Base-by-base conservation (phyloP, 2,329 filamentous ascomycete species). In the Drechmeria coniospora region DNA sequence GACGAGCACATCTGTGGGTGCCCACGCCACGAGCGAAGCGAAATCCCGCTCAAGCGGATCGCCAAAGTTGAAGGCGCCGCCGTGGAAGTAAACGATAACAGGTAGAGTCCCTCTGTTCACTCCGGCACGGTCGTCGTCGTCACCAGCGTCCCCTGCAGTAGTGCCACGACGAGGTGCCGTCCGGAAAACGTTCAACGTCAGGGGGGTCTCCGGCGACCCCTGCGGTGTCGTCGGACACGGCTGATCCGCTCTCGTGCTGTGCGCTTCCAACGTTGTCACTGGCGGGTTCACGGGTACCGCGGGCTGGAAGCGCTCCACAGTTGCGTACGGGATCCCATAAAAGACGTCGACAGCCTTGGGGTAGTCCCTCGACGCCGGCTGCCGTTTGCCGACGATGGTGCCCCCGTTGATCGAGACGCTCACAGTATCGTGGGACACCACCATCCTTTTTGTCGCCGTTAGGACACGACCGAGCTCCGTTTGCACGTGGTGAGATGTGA, bases 61-160 rank as follows among this genome's bases (percentile, higher is more conserved):
- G 21, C 68, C 59, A 41, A 60, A 58, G 53, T 74, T 65, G 53
- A 76, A 78, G 5, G 57, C 63, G 3, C 74, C 74, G 24, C 73
- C 73, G 42, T 77, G 72, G 18, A 78, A 50, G 41, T 73, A 75
- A 2, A 76, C 48, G n/a, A 67, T 46, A 10, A 73, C 65, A 1
- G 68, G 47, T 9, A 50, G 25, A n/a, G n/a, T n/a, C 26, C 34
- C 42, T 21, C 36, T 20, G 7, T 20, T 10, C 18, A 10, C 10
- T 10, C 18, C 10, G 18, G 7, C 10, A 6, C 10, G 18, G 7
- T 20, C 18, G 7, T 20, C 18, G 18, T 20, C 18, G 18, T 20
- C 18, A 10, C 18, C 10, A 10, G 6, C 18, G 18, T 7, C 18
- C 10, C 6, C 18, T 20, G 7, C 18, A 10, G 7, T 10, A 20